Base-by-base conservation (phyloP, 1,284 basidiomycete genomes). In the Cryptococcus sp. region DNA sequence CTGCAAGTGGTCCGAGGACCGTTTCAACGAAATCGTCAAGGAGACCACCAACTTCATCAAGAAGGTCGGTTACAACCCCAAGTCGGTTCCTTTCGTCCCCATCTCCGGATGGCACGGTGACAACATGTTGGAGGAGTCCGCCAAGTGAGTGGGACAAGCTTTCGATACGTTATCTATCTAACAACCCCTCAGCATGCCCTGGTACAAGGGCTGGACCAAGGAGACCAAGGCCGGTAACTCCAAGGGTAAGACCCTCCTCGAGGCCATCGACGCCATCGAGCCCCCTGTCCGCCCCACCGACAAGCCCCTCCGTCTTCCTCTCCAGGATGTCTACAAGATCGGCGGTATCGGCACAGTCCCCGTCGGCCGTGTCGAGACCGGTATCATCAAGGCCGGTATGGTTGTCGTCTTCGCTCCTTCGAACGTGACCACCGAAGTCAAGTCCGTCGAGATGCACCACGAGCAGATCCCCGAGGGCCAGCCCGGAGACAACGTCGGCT, bases 271-370 rank as follows among this genome's bases (percentile, higher is more conserved):
- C 80, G 93, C 94, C 82, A 99, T 99, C 79, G 96, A 99, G 80
- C 93, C 96, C 79, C 95, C 95, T 64, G 82, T 84, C 69, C 92
- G 95, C 81, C 96, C 96, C 70, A 90, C 91, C 80, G 95, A 99
- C 86, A 97, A 96, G 86, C 94, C 95, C 75, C 95, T 99, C 84
- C 94, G 95, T 85, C 94, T 99, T 69, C 95, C 95, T 76, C 93
- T 99, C 82, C 95, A 99, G 87, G 95, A 99, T 87, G 95, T 99
- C 76, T 99, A 99, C 92, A 99, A 99, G 88, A 99, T 99, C 78
- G 95, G 95, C 84, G 95, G 95, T 94, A 99, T 99, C 78, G 95
- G 95, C 73, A 99, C 95, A 75, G 96, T 99, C 75, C 95, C 95
- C 80, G 95, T 99, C 83, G 95, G 95, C 82, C 95, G 96, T 92